Percentiles rank a stretch among this genome's conserved stretches.
Conservation (phyloP, 441 rosid genomes). For the Pelargonium cotyledonis region DNA sequence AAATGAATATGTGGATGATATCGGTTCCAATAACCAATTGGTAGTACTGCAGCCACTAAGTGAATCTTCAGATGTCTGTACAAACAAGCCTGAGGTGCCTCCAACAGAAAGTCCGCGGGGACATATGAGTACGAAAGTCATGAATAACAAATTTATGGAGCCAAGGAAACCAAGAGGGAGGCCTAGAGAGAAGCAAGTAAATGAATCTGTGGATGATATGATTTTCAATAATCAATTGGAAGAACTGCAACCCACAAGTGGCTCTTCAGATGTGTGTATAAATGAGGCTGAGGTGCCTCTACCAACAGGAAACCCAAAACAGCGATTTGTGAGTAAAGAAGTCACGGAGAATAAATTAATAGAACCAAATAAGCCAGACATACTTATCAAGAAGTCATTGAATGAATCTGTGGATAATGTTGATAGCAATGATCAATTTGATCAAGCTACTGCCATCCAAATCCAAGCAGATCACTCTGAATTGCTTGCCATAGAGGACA, state of each 20-base stretch:
- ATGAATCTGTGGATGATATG: conserved; percentile 19
- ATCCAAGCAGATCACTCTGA: conserved; percentile 38
- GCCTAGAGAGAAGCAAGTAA: conserved; percentile 42
- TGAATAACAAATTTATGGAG: conserved; percentile 20
- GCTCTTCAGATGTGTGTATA: not conserved
- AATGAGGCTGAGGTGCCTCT: not conserved
- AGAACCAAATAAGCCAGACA: conserved; percentile 40
- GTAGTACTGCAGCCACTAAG: not conserved
- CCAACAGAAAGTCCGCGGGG: conserved; percentile 24
- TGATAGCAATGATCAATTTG: conserved; percentile 27
- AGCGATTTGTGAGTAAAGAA: not conserved
- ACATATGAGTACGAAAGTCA: conserved; percentile 20
- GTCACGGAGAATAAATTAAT: conserved; percentile 20
- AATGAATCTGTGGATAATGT: conserved; percentile 27
- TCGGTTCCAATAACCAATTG: not conserved
- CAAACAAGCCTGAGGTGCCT: not conserved
- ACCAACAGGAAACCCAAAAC: not conserved
- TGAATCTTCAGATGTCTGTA: not conserved
- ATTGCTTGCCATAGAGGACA: conserved; percentile 29
- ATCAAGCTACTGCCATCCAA: conserved; percentile 41
- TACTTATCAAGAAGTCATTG: conserved; percentile 39
- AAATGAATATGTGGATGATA: not conserved
- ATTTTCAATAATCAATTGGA: not conserved
- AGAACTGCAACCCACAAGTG: not conserved
- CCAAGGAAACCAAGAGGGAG: conserved; percentile 45